phyloP scores from a whole-genome alignment of 305 asterid species.

The Petunia hybrid region DNA sequence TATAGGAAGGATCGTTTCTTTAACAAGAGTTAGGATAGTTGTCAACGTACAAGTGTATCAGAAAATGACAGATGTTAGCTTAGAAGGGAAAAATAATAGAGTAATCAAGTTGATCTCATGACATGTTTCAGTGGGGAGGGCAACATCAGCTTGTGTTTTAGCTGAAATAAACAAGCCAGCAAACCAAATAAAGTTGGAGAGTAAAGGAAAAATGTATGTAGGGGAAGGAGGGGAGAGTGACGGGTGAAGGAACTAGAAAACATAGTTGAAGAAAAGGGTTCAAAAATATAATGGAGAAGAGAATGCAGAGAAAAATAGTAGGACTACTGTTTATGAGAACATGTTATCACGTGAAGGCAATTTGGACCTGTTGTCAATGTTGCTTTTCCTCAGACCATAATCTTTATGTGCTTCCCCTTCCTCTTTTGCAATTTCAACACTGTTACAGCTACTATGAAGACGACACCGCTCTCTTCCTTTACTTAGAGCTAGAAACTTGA shows the following conservation, averaged over 20 bases:
- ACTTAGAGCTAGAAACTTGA: too few species aligned
- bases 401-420: conserved; percentile 8
- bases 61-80: not conserved
- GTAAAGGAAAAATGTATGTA: not conserved
- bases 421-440: not conserved
- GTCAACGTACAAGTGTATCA: not conserved
- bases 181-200: conserved; percentile 9
- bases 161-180: conserved; percentile 7
- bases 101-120: conserved; percentile 29
- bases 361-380: conserved; percentile 23
- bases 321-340: not conserved
- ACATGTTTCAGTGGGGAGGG: conserved; percentile 18
- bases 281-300: not conserved
- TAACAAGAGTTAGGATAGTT: not conserved
- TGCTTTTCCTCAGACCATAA: conserved; percentile 6
- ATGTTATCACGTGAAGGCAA: conserved; percentile 20
- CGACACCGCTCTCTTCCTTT: too few species aligned
- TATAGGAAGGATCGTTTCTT: too few species aligned
- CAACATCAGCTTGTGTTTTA: conserved; percentile 28
- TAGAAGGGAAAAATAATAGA: conserved; percentile 14
- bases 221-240: not conserved
- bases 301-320: not conserved
- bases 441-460: not conserved
- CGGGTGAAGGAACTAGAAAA: not conserved
- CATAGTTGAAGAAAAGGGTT: not conserved